Evolutionary conservation across 108 stramenopile species (phyloP).

Genomic region (Conticribra weissflogii): DNA sequence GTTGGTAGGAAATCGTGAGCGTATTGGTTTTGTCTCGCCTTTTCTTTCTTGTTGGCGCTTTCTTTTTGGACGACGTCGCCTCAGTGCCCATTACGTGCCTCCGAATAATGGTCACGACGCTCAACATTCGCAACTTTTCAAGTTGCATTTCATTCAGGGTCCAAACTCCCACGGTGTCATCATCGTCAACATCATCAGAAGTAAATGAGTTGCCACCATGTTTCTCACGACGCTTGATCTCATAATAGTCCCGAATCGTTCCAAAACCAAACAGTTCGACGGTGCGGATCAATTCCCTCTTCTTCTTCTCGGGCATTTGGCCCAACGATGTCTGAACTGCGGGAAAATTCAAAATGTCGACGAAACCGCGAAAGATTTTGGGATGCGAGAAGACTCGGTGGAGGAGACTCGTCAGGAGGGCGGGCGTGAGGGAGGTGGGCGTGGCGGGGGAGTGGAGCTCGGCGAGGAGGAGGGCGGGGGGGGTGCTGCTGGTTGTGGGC

Average conservation of each 20-base stretch:
- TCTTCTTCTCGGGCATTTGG: constrained; percentile 4
- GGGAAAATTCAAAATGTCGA: constrained; percentile 31
- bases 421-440: constrained; percentile 4
- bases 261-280: constrained; percentile 37
- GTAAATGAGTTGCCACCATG: neutral
- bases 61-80: neutral
- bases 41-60: constrained; percentile 3
- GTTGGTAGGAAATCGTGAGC: constrained; percentile 37
- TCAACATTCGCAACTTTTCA: constrained; percentile 49
- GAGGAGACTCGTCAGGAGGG: constrained; percentile 25
- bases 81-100: neutral
- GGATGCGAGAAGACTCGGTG: constrained; percentile 40
- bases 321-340: constrained; percentile 18
- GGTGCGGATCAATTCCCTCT: constrained; percentile 13
- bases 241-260: constrained; percentile 27
- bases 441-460: constrained; percentile 23
- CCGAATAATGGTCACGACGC: constrained; percentile 33
- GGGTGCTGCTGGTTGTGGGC: too few species aligned
- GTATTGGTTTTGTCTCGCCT: neutral
- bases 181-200: neutral
- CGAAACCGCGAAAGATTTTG: constrained; percentile 34
- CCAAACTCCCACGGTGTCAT: constrained; percentile 18
- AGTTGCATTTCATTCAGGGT: constrained; percentile 39
- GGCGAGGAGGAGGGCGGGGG: constrained; percentile 21
- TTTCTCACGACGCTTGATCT: constrained; percentile 5